A percentile compares a stretch with the other conserved stretches of the same genome.
These are phyloP conservation scores for Colletotrichum zoysiae DNA, from an alignment of 2,329 filamentous ascomycete genomes.

Conservation along the genomic window DNA sequence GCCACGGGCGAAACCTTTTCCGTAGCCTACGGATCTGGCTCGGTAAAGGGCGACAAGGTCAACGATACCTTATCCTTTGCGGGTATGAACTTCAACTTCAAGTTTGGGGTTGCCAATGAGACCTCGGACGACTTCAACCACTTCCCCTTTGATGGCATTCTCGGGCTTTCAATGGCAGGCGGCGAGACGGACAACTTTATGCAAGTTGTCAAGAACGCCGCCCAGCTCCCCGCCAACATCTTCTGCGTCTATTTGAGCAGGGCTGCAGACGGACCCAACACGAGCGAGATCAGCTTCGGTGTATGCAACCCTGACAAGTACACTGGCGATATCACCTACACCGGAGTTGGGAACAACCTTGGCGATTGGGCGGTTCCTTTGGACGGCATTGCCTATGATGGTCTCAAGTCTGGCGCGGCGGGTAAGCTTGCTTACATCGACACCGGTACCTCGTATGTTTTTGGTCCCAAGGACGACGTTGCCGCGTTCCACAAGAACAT, in stretches of 20 bases:
- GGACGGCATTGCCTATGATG: slow-evolving; percentile 74
- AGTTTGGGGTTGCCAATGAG: slow-evolving; percentile 79
- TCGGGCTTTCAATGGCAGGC: slow-evolving; percentile 78
- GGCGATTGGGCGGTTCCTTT: slow-evolving; percentile 81
- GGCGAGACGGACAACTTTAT: slow-evolving; percentile 76
- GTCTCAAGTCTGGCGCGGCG: slow-evolving; percentile 67
- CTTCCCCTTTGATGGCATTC: slow-evolving; percentile 89
- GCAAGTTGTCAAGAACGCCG: slow-evolving; percentile 68
- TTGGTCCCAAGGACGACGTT: slow-evolving; percentile 77
- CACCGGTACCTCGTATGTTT: slow-evolving; percentile 84
- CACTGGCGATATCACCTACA: slow-evolving; percentile 77
- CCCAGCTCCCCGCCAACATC: slow-evolving; percentile 71
- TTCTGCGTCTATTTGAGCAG: slow-evolving; percentile 80
- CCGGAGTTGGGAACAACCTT: slow-evolving; percentile 61
- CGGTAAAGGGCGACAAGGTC: slow-evolving; percentile 75
- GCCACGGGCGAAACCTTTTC: slow-evolving; percentile 66
- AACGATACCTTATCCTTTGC: slow-evolving; percentile 77
- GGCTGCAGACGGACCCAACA: slow-evolving; percentile 72
- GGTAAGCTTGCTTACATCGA: slow-evolving; percentile 79
- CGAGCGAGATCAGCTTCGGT: slow-evolving; percentile 85
- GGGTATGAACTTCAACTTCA: slow-evolving; percentile 71
- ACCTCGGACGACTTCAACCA: slow-evolving; percentile 80
- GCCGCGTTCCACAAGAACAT: slow-evolving; percentile 74
- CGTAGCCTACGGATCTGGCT: slow-evolving; percentile 83
- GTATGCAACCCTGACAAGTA: slow-evolving; percentile 75